A percentile compares a stretch with the other conserved stretches of the same genome.
Evolutionary conservation across 352 stramenopile species (phyloP).

Genomic region (Pythium monospermum): DNA sequence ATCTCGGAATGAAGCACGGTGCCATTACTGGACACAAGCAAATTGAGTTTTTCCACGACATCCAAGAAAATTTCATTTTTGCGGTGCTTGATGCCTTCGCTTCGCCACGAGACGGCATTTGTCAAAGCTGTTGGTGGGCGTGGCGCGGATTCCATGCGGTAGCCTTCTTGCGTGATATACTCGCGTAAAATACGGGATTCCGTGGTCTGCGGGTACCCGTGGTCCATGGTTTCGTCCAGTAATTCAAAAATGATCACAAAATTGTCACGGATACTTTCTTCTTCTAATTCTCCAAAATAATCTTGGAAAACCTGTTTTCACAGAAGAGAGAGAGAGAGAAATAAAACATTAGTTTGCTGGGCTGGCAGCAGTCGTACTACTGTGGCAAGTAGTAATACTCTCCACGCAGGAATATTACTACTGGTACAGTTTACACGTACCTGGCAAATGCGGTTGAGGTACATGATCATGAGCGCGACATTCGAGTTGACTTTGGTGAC

Average conservation of each 20-base stretch:
- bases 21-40: slow-evolving; percentile 95
- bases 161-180: slow-evolving; percentile 98
- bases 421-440: slow-evolving; percentile 9
- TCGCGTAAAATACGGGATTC: slow-evolving; percentile 85
- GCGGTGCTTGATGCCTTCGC: slow-evolving; percentile 99
- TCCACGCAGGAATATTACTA: neutral
- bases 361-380: too few relatives aligned
- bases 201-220: slow-evolving; percentile 97
- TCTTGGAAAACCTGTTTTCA: slow-evolving; percentile 94
- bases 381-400: too few relatives aligned
- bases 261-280: slow-evolving; percentile 99
- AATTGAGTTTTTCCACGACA: slow-evolving; percentile 98
- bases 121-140: slow-evolving; percentile 95
- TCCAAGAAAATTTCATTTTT: slow-evolving; percentile 99
- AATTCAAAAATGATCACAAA: slow-evolving; percentile 99
- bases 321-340: neutral
- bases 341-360: too few relatives aligned
- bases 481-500: slow-evolving; percentile 99
- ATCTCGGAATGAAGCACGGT: slow-evolving; percentile 99
- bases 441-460: slow-evolving; percentile 88
- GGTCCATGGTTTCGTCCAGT: slow-evolving; percentile 99
- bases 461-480: slow-evolving; percentile 94
- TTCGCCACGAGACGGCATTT: slow-evolving; percentile 98
- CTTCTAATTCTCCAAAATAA: slow-evolving; percentile 99
- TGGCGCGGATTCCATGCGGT: slow-evolving; percentile 90